phyloP scores from a whole-genome alignment of 305 asterid genomes.

The Solanum hybrid region DNA sequence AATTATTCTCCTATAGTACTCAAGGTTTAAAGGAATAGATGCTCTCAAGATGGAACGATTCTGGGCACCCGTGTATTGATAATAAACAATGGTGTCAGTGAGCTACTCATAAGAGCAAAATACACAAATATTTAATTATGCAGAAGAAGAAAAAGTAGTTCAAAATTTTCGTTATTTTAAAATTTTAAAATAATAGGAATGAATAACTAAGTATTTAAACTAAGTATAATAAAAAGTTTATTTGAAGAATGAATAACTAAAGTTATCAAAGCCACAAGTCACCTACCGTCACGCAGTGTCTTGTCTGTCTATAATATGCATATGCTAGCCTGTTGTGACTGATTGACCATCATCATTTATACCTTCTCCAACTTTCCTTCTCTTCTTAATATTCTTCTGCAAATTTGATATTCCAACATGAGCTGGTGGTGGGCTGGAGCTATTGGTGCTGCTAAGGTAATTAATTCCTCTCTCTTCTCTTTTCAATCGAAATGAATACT shows the following conservation, averaged over 20 bases:
- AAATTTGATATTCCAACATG: slow-evolving; percentile 7
- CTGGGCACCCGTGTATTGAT: no score
- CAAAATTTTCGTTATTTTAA: no score
- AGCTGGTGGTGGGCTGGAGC: slow-evolving; percentile 47
- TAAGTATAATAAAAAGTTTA: no score
- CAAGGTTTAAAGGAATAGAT: no score
- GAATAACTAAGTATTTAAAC: no score
- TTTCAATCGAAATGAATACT: background rate
- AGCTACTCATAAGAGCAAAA: no score
- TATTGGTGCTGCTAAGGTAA: slow-evolving; percentile 33
- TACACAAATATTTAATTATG: no score
- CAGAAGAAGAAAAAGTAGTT: no score
- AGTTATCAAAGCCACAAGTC: background rate
- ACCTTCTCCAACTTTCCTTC: background rate
- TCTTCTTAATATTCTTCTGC: background rate
- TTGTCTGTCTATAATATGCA: background rate
- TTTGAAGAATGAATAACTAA: background rate
- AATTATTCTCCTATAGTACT: no score
- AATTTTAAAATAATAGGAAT: no score
- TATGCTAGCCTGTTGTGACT: background rate
- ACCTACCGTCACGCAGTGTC: background rate
- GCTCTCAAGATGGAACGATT: no score
- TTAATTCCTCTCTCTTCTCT: background rate
- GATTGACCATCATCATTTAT: background rate
- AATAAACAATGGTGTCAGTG: no score